These are phyloP conservation scores for Oleoguttula mirabilis DNA, from an alignment of 495 filamentous ascomycete genomes.

Conservation along the genomic window DNA sequence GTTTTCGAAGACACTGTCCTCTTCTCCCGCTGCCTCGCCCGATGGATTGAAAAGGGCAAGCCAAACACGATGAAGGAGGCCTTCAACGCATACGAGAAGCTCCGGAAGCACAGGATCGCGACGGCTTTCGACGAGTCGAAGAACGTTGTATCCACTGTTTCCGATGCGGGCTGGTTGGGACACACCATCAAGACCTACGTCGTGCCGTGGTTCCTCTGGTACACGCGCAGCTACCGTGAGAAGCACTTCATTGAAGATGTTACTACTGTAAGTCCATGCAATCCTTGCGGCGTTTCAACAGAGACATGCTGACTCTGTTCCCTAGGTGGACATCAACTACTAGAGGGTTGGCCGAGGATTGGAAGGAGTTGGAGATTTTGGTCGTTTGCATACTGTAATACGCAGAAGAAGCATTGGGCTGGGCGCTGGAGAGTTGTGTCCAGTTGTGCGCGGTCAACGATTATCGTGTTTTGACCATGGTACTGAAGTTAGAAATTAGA, in stretches of 20 bases:
- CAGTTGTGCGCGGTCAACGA: too few relatives aligned
- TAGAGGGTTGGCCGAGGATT: slow-evolving; percentile 14
- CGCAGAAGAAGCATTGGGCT: too few relatives aligned
- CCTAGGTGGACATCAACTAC: too few relatives aligned
- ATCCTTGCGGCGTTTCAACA: too few relatives aligned
- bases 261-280: too few relatives aligned
- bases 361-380: too few relatives aligned
- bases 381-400: too few relatives aligned
- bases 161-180: slow-evolving; percentile 32
- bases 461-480: too few relatives aligned
- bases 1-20: slow-evolving; percentile 51
- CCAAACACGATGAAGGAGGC: slow-evolving; percentile 29
- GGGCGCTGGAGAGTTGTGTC: too few relatives aligned
- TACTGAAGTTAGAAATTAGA: too few relatives aligned
- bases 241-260: slow-evolving; percentile 29
- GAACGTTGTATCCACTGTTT: slow-evolving; percentile 32
- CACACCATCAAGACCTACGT: slow-evolving; percentile 31
- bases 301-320: too few relatives aligned
- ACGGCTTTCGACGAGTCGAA: slow-evolving; percentile 41
- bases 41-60: slow-evolving; percentile 29
- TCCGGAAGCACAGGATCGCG: slow-evolving; percentile 40
- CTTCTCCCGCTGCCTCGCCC: slow-evolving; percentile 33
- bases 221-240: slow-evolving; percentile 21
- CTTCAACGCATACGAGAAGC: slow-evolving; percentile 42
- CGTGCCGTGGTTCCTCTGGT: slow-evolving; percentile 29